phyloP scores from a whole-genome alignment of 169 alveolate genomes.

The Perkinsus chesapeaki region DNA sequence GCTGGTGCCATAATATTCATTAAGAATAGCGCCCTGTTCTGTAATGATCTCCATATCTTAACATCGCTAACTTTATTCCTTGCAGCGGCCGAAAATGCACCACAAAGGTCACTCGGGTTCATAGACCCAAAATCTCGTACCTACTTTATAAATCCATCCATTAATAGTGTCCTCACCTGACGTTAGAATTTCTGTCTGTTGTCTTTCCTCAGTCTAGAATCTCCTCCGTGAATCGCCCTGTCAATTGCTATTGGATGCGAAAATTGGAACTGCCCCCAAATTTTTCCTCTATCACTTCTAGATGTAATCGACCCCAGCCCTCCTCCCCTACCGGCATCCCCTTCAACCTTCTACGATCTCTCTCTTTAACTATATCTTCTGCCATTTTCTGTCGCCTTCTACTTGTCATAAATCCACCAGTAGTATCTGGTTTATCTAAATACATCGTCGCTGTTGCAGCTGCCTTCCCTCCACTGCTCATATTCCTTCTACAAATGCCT shows the following conservation, averaged over 20 bases:
- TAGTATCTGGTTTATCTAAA: background rate
- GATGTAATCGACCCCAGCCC: background rate
- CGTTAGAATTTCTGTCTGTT: too few relatives aligned
- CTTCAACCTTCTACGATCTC: background rate
- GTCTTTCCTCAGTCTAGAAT: too few relatives aligned
- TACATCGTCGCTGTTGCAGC: background rate
- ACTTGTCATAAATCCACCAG: background rate
- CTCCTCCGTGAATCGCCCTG: too few relatives aligned
- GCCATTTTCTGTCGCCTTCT: background rate
- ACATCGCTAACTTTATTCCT: background rate
- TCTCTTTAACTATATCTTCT: background rate
- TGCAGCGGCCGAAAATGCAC: background rate
- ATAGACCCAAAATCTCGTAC: background rate
- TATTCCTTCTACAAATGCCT: background rate
- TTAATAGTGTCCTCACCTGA: too few relatives aligned
- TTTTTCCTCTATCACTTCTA: too few relatives aligned
- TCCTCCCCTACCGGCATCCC: background rate
- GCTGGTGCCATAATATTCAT: background rate
- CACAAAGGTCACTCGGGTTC: background rate
- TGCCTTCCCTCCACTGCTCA: too few relatives aligned
- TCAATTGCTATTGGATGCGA: too few relatives aligned
- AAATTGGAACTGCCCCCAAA: too few relatives aligned
- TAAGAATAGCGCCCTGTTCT: background rate
- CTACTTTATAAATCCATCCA: too few relatives aligned
- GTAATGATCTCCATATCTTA: background rate